Percentiles rank a stretch among this genome's conserved stretches.
phyloP scores from a whole-genome alignment of 202 grass and related monocot genomes.

The Musa balbisiana region DNA sequence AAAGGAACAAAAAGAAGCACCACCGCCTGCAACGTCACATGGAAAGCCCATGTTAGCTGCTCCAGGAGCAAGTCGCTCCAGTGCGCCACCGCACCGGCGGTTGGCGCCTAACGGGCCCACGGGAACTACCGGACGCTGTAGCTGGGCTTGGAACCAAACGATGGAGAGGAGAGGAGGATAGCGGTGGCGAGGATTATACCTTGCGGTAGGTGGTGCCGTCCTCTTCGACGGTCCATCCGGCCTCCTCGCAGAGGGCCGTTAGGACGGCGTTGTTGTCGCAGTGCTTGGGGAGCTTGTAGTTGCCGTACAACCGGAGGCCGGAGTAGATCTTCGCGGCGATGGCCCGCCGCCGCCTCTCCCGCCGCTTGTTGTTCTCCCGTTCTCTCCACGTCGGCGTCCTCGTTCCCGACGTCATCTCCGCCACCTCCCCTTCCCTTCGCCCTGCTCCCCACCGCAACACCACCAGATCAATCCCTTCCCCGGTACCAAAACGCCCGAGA shows the following conservation, averaged over 20 bases:
- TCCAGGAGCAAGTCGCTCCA: not conserved
- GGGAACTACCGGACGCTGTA: too few species aligned
- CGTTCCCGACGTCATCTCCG: constrained; percentile 26
- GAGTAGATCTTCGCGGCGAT: constrained; percentile 54
- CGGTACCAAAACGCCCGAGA: not conserved
- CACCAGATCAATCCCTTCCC: not conserved
- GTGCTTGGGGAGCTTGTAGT: constrained; percentile 62
- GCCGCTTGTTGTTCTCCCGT: constrained; percentile 72
- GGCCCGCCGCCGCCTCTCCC: constrained; percentile 46
- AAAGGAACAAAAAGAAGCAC: not conserved
- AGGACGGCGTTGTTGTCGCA: constrained; percentile 92
- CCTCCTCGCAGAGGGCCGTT: constrained; percentile 72
- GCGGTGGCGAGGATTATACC: constrained; percentile 17
- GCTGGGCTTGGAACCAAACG: not conserved
- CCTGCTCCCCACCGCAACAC: not conserved
- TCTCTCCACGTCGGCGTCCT: constrained; percentile 51
- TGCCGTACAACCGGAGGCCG: constrained; percentile 53
- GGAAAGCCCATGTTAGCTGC: too few species aligned
- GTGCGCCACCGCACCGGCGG: not conserved
- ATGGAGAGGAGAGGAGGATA: not conserved
- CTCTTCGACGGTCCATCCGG: constrained; percentile 60
- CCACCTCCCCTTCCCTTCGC: not conserved
- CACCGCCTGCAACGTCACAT: too few species aligned
- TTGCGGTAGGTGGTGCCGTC: constrained; percentile 86
- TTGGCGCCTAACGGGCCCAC: too few species aligned